Evolutionary conservation across 257 asterid species (phyloP), one percentile per base, ranked within the genome.

Genomic region (Gentiana macrophylla): DNA sequence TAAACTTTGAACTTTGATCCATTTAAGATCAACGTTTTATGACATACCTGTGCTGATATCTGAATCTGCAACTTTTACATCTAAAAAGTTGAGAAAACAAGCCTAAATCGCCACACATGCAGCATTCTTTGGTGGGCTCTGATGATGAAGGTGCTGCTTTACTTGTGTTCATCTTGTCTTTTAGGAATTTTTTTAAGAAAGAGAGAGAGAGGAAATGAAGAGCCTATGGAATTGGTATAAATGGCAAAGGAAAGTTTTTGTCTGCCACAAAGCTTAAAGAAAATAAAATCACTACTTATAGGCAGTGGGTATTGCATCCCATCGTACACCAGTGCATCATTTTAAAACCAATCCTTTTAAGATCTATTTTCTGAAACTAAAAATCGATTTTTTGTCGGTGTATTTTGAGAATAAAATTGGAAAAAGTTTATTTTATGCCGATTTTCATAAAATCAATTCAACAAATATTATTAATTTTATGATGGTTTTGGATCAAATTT

Each of bases 21-120:
- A 38, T 4, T 38, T 38, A 38, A 38, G 45, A 41, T 41, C 2
- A 41, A 41, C 2, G 34, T 15, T 8, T 4, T 35, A 2, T 0
- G 4, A 1, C 8, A 66, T 72, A 80, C 95, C 84, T 76, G 77
- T 86, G 95, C 61, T 86, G 95, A 5, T 75, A 83, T 75, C 94
- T 75, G 61, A 73, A 77, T 46, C 75, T 70, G 37, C 95, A 86
- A 36, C 33, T 56, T 68, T 70, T 68, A 69, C 95, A 86, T 10
- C 63, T 62, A 82, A 86, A 79, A 54, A 86, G 87, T 72, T 79
- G 80, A 32, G 74, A 73, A 50, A 87, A 58, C 11, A 86, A 54
- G 15, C 95, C 95, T 49, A 60, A 67, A 58, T 86, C 95, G 34
- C 95, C 95, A 72, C 95, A 86, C 95, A 86, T 86, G 70, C 94